These are phyloP conservation scores for Backusella psychrophila DNA, from an alignment of 192 early-diverging fungal species.

Conservation along the genomic window DNA sequence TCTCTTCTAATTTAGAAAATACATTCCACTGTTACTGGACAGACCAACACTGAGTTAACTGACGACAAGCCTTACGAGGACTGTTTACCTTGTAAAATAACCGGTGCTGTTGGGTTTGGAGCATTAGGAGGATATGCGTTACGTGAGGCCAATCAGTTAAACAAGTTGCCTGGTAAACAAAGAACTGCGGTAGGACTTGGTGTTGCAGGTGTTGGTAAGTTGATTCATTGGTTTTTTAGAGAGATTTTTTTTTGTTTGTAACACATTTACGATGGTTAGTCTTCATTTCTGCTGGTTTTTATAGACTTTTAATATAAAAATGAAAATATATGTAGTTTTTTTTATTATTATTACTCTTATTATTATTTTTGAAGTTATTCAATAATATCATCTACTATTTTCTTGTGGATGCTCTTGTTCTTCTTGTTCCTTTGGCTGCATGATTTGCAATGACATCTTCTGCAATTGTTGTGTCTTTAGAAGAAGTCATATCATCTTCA, in stretches of 20 bases:
- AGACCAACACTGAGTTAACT: background rate
- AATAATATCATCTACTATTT: background rate
- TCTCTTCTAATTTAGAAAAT: background rate
- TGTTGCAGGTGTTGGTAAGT: slow-evolving; percentile 26
- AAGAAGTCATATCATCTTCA: background rate
- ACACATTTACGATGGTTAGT: slow-evolving; percentile 7
- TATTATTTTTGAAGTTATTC: background rate
- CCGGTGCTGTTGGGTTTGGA: slow-evolving; percentile 29
- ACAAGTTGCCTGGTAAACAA: slow-evolving; percentile 15
- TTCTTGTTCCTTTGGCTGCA: background rate
- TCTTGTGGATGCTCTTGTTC: background rate
- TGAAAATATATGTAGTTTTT: background rate
- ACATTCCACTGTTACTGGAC: background rate
- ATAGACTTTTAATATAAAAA: slow-evolving; percentile 24
- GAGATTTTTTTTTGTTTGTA: background rate
- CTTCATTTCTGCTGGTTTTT: slow-evolving; percentile 34
- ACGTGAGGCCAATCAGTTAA: slow-evolving; percentile 19
- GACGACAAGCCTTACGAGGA: slow-evolving; percentile 23
- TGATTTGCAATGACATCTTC: slow-evolving; percentile 6
- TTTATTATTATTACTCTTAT: background rate
- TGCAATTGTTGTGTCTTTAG: background rate
- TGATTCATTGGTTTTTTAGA: background rate
- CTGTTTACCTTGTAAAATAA: slow-evolving; percentile 37
- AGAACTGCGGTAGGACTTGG: slow-evolving; percentile 31
- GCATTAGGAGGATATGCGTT: slow-evolving; percentile 33